Conservation (phyloP, 805 yeast genomes). For the Kuraishia hungarica region DNA sequence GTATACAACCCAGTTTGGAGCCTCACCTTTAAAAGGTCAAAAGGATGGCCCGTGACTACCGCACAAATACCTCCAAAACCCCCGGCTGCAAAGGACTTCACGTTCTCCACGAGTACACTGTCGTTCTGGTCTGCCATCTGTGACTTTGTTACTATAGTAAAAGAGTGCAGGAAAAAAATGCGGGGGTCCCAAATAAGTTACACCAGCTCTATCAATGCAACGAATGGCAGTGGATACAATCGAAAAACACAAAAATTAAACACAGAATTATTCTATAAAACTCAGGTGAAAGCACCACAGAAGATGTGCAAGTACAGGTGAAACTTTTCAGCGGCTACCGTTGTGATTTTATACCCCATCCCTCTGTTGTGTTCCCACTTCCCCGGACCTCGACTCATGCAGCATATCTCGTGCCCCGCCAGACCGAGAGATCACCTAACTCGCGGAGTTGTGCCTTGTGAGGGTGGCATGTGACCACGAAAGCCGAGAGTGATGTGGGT, state of each 20-base stretch:
- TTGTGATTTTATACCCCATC: background rate
- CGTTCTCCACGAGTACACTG: slow-evolving; percentile 56
- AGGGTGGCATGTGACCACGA: background rate
- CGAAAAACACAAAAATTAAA: too few species aligned
- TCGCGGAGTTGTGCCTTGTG: background rate
- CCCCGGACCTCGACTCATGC: background rate
- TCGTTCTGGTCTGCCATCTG: slow-evolving; percentile 12
- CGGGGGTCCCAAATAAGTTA: background rate
- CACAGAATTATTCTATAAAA: background rate
- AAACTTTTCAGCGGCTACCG: background rate
- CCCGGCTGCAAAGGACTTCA: slow-evolving; percentile 84
- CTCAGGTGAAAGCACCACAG: background rate
- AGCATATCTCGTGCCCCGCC: background rate
- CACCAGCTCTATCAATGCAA: background rate
- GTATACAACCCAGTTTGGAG: slow-evolving; percentile 73
- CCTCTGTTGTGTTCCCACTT: background rate
- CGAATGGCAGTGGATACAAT: background rate
- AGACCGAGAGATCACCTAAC: background rate
- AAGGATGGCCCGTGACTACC: slow-evolving; percentile 93
- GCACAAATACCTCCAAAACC: slow-evolving; percentile 98
- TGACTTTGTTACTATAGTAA: background rate
- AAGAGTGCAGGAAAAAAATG: background rate
- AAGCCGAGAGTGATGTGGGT: background rate
- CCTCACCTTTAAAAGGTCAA: slow-evolving; percentile 86
- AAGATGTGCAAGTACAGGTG: background rate